These are phyloP conservation scores for Cryptosporidium bovis DNA, from an alignment of 169 alveolate species.

Conservation along the genomic window DNA sequence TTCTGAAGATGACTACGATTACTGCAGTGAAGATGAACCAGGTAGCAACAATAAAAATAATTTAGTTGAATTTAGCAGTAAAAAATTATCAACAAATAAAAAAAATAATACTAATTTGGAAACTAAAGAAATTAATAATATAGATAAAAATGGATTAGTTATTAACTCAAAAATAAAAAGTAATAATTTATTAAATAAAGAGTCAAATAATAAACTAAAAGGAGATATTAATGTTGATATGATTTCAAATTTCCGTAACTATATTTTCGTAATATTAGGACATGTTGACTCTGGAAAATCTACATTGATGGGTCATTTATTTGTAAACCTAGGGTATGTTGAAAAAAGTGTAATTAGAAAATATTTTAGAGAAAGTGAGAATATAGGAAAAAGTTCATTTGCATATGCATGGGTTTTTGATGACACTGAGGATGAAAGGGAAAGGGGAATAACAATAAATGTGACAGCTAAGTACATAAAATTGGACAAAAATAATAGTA, in stretches of 20 bases:
- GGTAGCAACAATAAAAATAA: not conserved
- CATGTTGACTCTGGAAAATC: slow-evolving; percentile 96
- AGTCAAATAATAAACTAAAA: not conserved
- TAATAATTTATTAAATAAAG: not conserved
- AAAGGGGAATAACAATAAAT: slow-evolving; percentile 91
- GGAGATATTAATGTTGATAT: too few species aligned
- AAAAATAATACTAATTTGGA: not conserved
- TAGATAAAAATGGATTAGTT: not conserved
- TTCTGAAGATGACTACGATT: slow-evolving; percentile 1
- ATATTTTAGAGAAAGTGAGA: slow-evolving; percentile 82
- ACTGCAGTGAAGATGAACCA: not conserved
- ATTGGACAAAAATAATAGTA: slow-evolving; percentile 75
- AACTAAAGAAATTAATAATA: not conserved
- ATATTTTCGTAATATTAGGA: slow-evolving; percentile 91
- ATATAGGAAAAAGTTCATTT: slow-evolving; percentile 79
- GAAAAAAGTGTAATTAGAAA: slow-evolving; percentile 85
- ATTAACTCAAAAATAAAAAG: not conserved
- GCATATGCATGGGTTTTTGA: slow-evolving; percentile 89
- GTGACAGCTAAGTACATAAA: slow-evolving; percentile 82
- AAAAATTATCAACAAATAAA: not conserved
- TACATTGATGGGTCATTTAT: slow-evolving; percentile 92
- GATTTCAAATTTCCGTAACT: not conserved
- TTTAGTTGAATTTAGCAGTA: not conserved
- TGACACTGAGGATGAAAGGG: slow-evolving; percentile 83
- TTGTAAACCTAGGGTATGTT: slow-evolving; percentile 84